Conservation (phyloP, 306 rosid species). For the Lotus japonicus region DNA sequence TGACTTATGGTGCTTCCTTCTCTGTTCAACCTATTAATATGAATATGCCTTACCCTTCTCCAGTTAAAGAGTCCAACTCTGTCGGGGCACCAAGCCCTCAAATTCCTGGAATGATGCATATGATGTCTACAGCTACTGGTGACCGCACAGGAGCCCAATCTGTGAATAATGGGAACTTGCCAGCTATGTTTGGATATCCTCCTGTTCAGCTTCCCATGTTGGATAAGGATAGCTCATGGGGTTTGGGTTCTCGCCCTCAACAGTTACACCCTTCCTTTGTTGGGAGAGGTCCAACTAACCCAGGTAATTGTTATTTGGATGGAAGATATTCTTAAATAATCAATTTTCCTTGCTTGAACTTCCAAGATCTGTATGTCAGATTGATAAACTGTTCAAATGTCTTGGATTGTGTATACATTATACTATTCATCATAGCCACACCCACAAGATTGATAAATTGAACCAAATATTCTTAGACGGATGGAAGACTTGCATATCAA, state of each 20-base stretch:
- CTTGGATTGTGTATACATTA: neutral
- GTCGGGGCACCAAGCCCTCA: constrained; percentile 40
- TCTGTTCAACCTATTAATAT: constrained; percentile 53
- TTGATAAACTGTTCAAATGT: constrained; percentile 1
- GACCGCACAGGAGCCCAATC: constrained; percentile 55
- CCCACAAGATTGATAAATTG: neutral
- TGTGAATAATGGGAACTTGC: constrained; percentile 56
- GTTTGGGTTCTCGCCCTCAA: constrained; percentile 68
- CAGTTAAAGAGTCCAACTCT: constrained; percentile 48
- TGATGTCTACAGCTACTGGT: constrained; percentile 43
- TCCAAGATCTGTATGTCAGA: neutral
- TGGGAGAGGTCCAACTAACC: constrained; percentile 54
- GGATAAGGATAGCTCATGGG: constrained; percentile 82
- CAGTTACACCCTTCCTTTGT: constrained; percentile 56
- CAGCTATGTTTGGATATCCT: constrained; percentile 68
- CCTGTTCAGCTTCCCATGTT: constrained; percentile 72
- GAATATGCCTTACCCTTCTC: constrained; percentile 49
- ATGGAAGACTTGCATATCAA: constrained; percentile 2
- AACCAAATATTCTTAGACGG: neutral
- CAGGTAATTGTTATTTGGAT: constrained; percentile 49
- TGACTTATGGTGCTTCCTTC: constrained; percentile 46
- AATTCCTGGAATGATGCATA: constrained; percentile 66
- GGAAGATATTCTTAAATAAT: constrained; percentile 1
- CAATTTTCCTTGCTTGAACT: neutral
- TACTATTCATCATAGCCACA: neutral